Conservation (phyloP, 176 grass and related monocot species). For the Aechmea fasciata region DNA sequence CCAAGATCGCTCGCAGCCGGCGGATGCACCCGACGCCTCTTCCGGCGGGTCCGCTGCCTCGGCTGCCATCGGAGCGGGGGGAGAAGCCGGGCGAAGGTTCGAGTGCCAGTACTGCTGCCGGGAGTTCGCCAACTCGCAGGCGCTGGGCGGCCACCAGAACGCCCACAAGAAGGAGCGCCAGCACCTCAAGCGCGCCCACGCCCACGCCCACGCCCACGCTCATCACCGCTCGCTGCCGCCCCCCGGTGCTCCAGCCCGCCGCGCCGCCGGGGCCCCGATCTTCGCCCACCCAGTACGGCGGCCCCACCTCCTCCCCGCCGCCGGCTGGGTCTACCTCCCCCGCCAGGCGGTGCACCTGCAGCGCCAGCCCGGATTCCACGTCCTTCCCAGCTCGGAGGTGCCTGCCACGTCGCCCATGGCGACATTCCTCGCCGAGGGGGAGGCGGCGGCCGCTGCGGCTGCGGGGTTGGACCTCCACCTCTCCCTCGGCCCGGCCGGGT, state of each 20-base stretch:
- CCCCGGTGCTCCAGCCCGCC: neutral
- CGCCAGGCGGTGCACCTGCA: neutral
- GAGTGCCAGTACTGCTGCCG: slow-evolving; percentile 29
- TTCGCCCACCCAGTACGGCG: neutral
- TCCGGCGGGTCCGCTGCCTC: neutral
- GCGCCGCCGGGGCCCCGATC: neutral
- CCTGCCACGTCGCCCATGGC: neutral
- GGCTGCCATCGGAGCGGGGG: neutral
- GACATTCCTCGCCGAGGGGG: neutral
- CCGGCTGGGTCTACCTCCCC: neutral
- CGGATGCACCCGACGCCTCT: too few species aligned
- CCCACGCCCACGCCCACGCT: neutral
- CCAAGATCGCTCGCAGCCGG: neutral
- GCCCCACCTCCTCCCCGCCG: neutral
- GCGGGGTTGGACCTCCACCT: slow-evolving; percentile 14
- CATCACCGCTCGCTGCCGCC: neutral
- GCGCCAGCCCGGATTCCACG: neutral
- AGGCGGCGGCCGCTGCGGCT: neutral
- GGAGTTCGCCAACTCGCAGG: slow-evolving; percentile 26
- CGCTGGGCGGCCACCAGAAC: slow-evolving; percentile 26
- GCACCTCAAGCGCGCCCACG: slow-evolving; percentile 12
- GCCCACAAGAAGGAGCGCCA: slow-evolving; percentile 31
- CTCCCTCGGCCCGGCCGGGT: neutral
- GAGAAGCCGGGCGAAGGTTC: slow-evolving; percentile 9
- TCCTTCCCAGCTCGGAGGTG: neutral